phyloP scores from a whole-genome alignment of 129 eudicot genomes.

The carrot (Daucus carota) region DNA sequence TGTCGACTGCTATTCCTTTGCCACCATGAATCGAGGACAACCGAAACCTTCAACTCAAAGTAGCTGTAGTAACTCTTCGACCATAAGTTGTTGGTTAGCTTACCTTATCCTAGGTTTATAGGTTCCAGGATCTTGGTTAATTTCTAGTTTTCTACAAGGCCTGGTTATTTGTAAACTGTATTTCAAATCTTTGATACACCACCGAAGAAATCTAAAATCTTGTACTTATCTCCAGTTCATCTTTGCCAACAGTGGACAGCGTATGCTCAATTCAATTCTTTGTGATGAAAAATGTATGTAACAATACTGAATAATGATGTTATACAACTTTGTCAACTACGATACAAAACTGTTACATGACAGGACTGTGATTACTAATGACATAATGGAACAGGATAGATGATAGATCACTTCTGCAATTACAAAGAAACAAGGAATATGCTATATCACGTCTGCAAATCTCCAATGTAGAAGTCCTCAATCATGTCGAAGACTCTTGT shows the following conservation, averaged over 20 bases:
- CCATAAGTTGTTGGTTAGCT: slow-evolving; percentile 20
- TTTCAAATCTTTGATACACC: background rate
- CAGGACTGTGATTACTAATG: background rate
- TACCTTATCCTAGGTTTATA: slow-evolving; percentile 20
- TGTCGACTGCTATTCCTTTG: background rate
- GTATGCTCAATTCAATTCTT: background rate
- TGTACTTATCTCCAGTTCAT: too few relatives aligned
- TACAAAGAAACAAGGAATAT: background rate
- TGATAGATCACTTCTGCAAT: slow-evolving; percentile 31
- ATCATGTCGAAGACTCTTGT: slow-evolving; percentile 84
- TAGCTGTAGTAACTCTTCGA: slow-evolving; percentile 17
- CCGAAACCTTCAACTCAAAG: slow-evolving; percentile 15
- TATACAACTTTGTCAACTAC: background rate
- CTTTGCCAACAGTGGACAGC: background rate
- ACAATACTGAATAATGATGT: background rate
- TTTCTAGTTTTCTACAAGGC: slow-evolving; percentile 15
- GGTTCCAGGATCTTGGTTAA: slow-evolving; percentile 23
- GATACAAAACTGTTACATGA: background rate
- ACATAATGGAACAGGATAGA: background rate
- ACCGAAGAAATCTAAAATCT: background rate
- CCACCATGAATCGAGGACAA: background rate
- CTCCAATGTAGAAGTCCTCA: slow-evolving; percentile 75
- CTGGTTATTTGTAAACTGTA: slow-evolving; percentile 38
- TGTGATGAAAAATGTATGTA: background rate
- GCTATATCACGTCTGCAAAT: slow-evolving; percentile 33